Percentiles rank a stretch among this genome's conserved stretches.
Conservation (phyloP, 106 monocot species). For the Dactylorhiza incarnata region DNA sequence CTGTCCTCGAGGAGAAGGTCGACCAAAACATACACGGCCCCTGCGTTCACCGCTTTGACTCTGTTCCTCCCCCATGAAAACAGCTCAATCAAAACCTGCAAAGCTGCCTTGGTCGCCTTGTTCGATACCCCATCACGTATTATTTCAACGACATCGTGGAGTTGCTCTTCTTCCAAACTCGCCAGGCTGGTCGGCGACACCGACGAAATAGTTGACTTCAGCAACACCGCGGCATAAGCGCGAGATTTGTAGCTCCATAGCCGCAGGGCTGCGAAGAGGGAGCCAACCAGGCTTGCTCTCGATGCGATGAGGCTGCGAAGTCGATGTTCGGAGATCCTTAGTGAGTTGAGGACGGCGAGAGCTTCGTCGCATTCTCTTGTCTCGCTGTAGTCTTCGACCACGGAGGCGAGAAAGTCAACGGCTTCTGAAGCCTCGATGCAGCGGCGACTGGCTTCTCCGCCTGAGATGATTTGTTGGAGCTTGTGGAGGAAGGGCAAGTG, state of each 20-base stretch:
- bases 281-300: slow-evolving; percentile 15
- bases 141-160: slow-evolving; percentile 25
- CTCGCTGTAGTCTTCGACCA: slow-evolving; percentile 11
- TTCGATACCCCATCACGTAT: slow-evolving; percentile 34
- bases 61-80: slow-evolving; percentile 49
- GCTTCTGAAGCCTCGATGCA: slow-evolving; percentile 30
- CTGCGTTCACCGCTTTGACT: slow-evolving; percentile 42
- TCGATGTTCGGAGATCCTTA: slow-evolving; percentile 27
- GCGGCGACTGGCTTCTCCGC: slow-evolving; percentile 35
- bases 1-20: slow-evolving; percentile 45
- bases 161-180: slow-evolving; percentile 14
- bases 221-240: slow-evolving; percentile 29
- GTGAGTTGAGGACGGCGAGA: slow-evolving; percentile 34
- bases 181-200: slow-evolving; percentile 14
- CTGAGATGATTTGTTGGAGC: background rate
- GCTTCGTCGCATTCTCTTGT: slow-evolving; percentile 33
- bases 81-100: slow-evolving; percentile 25
- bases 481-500: background rate
- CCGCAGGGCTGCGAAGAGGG: slow-evolving; percentile 17
- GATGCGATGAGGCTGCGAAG: slow-evolving; percentile 13
- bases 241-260: slow-evolving; percentile 26
- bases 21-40: slow-evolving; percentile 32
- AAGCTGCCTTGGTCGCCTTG: slow-evolving; percentile 30
- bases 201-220: slow-evolving; percentile 24
- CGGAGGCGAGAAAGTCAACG: slow-evolving; percentile 28